phyloP scores from a whole-genome alignment of 2,329 filamentous ascomycete species.

The Clarireedia paspali region DNA sequence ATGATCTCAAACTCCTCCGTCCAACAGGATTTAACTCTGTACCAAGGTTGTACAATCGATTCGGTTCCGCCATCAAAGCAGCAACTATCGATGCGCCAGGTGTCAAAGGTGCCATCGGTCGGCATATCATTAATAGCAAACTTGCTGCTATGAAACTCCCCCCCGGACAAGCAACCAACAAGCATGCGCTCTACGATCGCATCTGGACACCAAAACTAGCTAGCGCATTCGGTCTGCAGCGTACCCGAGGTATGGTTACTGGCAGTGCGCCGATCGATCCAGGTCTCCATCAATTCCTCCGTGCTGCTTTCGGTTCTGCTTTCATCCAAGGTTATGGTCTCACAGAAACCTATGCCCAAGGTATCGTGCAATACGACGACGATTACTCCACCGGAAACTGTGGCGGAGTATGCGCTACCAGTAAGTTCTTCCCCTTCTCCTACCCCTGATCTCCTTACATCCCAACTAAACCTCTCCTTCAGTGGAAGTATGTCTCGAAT shows the following conservation, averaged over 20 bases:
- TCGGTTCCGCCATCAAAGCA: slow-evolving; percentile 73
- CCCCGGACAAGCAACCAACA: slow-evolving; percentile 67
- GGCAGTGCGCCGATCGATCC: slow-evolving; percentile 90
- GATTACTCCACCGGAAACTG: slow-evolving; percentile 79
- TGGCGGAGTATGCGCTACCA: slow-evolving; percentile 55
- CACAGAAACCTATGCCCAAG: slow-evolving; percentile 84
- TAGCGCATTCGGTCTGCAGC: slow-evolving; percentile 74
- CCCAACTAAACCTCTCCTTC: slow-evolving; percentile 24
- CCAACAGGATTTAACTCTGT: slow-evolving; percentile 84
- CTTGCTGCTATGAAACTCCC: slow-evolving; percentile 67
- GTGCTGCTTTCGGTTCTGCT: slow-evolving; percentile 69
- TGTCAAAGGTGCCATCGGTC: slow-evolving; percentile 71
- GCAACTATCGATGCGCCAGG: slow-evolving; percentile 73
- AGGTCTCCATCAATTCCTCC: slow-evolving; percentile 79
- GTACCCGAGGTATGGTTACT: slow-evolving; percentile 65
- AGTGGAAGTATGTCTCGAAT: slow-evolving; percentile 71
- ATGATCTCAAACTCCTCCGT: slow-evolving; percentile 81
- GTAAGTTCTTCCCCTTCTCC: background rate
- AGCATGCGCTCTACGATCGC: slow-evolving; percentile 70
- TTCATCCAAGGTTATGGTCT: slow-evolving; percentile 88
- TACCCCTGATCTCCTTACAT: background rate
- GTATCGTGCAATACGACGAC: slow-evolving; percentile 57
- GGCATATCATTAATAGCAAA: slow-evolving; percentile 74
- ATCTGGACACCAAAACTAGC: slow-evolving; percentile 88
- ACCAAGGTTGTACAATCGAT: slow-evolving; percentile 84